A percentile compares a stretch with the other conserved stretches of the same genome.
phyloP scores from a whole-genome alignment of 2,329 filamentous ascomycete species.

The Xylaria polymorpha region DNA sequence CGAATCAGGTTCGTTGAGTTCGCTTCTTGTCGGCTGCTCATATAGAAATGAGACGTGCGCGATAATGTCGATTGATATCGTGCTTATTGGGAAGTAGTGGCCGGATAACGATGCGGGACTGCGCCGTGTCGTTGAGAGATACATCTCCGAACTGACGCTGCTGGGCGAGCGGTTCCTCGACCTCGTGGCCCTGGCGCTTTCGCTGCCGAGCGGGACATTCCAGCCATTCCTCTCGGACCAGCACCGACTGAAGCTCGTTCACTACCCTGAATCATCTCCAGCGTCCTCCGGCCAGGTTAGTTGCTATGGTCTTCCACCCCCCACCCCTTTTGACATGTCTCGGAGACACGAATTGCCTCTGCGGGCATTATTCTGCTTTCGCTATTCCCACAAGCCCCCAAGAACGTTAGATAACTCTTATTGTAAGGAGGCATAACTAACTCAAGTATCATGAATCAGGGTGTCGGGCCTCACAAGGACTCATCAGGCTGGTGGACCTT shows the following conservation, averaged over 20 bases:
- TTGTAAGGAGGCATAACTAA: not conserved
- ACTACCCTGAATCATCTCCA: slow-evolving; percentile 57
- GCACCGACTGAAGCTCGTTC: slow-evolving; percentile 69
- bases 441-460: slow-evolving; percentile 50
- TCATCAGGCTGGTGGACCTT: slow-evolving; percentile 74
- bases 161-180: slow-evolving; percentile 65
- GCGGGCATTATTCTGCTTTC: not conserved
- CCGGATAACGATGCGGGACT: slow-evolving; percentile 53
- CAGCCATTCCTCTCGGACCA: slow-evolving; percentile 65
- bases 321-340: not conserved
- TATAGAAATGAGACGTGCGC: slow-evolving; percentile 3
- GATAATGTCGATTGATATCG: not conserved
- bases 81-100: slow-evolving; percentile 52
- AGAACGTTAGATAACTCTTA: slow-evolving; percentile 40
- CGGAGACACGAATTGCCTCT: not conserved
- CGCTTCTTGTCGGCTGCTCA: not conserved
- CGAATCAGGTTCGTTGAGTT: slow-evolving; percentile 56
- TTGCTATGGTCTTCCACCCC: not conserved
- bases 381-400: too few species aligned
- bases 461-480: slow-evolving; percentile 72
- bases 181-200: slow-evolving; percentile 67
- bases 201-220: slow-evolving; percentile 60
- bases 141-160: slow-evolving; percentile 62
- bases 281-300: slow-evolving; percentile 22
- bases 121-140: slow-evolving; percentile 56